Percentiles rank a stretch among this genome's conserved stretches.
phyloP scores from a whole-genome alignment of 1,284 basidiomycete genomes.

The Pseudozyma sp. region DNA sequence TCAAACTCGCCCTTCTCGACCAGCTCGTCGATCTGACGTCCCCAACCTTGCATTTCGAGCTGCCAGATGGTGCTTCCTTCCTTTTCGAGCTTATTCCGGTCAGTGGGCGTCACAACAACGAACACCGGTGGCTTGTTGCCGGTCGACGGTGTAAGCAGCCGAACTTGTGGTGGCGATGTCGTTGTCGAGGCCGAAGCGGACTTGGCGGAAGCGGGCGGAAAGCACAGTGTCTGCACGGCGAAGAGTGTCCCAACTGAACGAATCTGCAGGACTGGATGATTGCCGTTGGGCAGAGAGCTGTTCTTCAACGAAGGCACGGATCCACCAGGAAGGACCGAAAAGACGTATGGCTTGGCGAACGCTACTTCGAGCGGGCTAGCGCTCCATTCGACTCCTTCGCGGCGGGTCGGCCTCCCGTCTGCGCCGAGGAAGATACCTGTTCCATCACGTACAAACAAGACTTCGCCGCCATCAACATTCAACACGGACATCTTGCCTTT shows the following conservation, averaged over 20 bases:
- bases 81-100: slow-evolving; percentile 44
- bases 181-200: slow-evolving; percentile 7
- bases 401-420: slow-evolving; percentile 77
- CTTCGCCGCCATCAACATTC: slow-evolving; percentile 73
- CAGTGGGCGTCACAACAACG: slow-evolving; percentile 45
- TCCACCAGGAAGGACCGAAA: slow-evolving; percentile 70
- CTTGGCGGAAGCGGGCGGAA: slow-evolving; percentile 36
- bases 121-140: slow-evolving; percentile 46
- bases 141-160: slow-evolving; percentile 47
- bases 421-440: slow-evolving; percentile 76
- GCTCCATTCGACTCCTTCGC: slow-evolving; percentile 79
- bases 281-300: slow-evolving; percentile 36
- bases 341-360: slow-evolving; percentile 84
- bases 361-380: slow-evolving; percentile 84
- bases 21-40: slow-evolving; percentile 85
- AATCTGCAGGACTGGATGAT: slow-evolving; percentile 52
- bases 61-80: slow-evolving; percentile 77
- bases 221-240: slow-evolving; percentile 57
- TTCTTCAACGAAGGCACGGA: slow-evolving; percentile 47
- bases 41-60: slow-evolving; percentile 79
- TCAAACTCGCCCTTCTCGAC: slow-evolving; percentile 79
- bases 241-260: slow-evolving; percentile 54
- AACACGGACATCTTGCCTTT: slow-evolving; percentile 78
- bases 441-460: slow-evolving; percentile 44
- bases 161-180: slow-evolving; percentile 36